Evolutionary conservation across 768 basidiomycete species (phyloP).

Genomic region (Lactifluus rugatus): DNA sequence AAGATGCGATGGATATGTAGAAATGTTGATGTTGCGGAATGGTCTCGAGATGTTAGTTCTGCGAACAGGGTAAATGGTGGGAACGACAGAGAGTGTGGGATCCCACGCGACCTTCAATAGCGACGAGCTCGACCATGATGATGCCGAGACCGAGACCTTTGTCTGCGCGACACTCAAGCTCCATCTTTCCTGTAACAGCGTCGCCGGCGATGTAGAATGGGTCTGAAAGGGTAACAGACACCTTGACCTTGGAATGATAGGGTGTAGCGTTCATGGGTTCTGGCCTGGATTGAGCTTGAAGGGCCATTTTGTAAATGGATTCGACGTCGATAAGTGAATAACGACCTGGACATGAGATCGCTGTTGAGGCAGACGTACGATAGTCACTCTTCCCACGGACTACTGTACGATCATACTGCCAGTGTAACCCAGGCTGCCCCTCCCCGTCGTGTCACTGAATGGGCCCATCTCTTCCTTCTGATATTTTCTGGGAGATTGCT

Average conservation of each 20-base stretch:
- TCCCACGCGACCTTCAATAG: slow-evolving; percentile 55
- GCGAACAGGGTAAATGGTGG: not conserved
- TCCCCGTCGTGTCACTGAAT: not conserved
- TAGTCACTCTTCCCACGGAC: not conserved
- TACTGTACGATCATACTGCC: not conserved
- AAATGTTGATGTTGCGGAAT: slow-evolving; percentile 73
- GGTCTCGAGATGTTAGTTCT: slow-evolving; percentile 73
- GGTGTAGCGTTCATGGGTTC: slow-evolving; percentile 78
- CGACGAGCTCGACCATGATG: slow-evolving; percentile 72
- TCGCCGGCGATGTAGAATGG: slow-evolving; percentile 56
- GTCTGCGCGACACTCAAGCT: slow-evolving; percentile 72
- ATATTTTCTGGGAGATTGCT: slow-evolving; percentile 4
- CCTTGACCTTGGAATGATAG: slow-evolving; percentile 69
- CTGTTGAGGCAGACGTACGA: too few species aligned
- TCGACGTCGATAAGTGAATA: not conserved
- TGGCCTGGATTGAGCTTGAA: slow-evolving; percentile 30
- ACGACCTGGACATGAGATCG: slow-evolving; percentile 4
- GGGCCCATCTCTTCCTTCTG: not conserved
- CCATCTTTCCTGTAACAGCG: slow-evolving; percentile 62
- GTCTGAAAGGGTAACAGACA: slow-evolving; percentile 51
- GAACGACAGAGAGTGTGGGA: not conserved
- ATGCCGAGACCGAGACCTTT: slow-evolving; percentile 58
- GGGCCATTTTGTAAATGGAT: slow-evolving; percentile 14
- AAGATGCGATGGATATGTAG: slow-evolving; percentile 61
- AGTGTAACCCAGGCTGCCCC: too few species aligned